Conservation (phyloP, 805 yeast genomes). For the Saccharomycopsis microspora region DNA sequence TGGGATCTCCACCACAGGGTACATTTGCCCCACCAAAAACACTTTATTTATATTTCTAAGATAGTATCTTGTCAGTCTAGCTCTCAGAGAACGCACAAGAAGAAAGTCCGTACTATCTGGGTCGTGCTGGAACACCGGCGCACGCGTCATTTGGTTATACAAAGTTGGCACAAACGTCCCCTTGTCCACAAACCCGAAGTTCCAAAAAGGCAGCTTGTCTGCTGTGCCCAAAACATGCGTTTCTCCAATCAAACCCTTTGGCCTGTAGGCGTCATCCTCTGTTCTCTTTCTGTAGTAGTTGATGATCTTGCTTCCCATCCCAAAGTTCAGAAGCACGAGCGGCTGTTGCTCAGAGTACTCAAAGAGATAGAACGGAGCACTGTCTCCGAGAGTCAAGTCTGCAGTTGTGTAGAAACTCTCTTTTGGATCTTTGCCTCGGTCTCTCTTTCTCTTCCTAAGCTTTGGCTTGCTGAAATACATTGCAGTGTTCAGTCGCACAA, state of each 20-base stretch:
- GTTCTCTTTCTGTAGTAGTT: conserved; percentile 82
- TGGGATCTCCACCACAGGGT: conserved; percentile 91
- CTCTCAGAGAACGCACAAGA: conserved; percentile 71
- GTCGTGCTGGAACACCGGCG: conserved; percentile 88
- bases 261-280: conserved; percentile 76
- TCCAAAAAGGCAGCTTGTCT: conserved; percentile 97
- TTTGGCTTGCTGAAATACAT: conserved; percentile 69
- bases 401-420: conserved; percentile 62
- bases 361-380: conserved; percentile 62
- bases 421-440: conserved; percentile 68
- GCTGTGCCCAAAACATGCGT: conserved; percentile 94
- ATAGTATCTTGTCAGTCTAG: conserved; percentile 55
- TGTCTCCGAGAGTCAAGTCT: conserved; percentile 78
- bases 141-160: conserved; percentile 83
- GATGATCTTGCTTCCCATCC: conserved; percentile 91
- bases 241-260: conserved; percentile 84
- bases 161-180: conserved; percentile 91
- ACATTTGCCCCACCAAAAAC: conserved; percentile 83
- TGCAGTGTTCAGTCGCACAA: conserved; percentile 64
- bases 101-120: conserved; percentile 69
- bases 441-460: conserved; percentile 76
- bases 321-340: conserved; percentile 69
- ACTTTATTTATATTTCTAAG: conserved; percentile 58
- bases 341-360: conserved; percentile 92
- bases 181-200: conserved; percentile 90